Evolutionary conservation across 1,284 basidiomycete species (phyloP), one percentile per base, ranked within the genome.

Genomic region (Irpex sp.): DNA sequence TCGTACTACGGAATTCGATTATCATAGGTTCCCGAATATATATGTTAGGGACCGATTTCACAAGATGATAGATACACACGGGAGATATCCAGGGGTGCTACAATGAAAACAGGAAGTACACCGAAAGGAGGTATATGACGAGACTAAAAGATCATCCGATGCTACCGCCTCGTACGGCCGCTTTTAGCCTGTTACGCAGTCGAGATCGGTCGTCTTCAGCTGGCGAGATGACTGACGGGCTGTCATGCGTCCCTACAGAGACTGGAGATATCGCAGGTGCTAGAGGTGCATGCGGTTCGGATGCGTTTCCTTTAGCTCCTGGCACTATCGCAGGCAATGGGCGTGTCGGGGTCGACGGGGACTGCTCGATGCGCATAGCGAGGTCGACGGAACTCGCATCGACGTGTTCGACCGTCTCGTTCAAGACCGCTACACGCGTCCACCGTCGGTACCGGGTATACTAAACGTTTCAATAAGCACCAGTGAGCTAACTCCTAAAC

Each of bases 361-460:
- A 47, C 9, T 52, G 48, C 15, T 38, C 37, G 36, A 64, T 38
- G 62, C 66, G 56, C 57, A 36, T 37, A 31, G 54, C 61, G 34
- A 37, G 31, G 9, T 61, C 59, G 6, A 37, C 62, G 1, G 54
- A 11, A 13, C 31, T 51, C 59, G 55, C 59, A 65, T 76, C 78
- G 1, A 85, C 84, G 21, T 81, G 74, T 65, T 91, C 85, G 19
- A 93, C 80, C 0, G 82, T 84, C 77, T 96, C 94, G 13, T 81
- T 84, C 57, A 94, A 85, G 9, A 92, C 76, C 1, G 94, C 94
- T 44, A 94, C 82, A 59, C 94, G 86, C 2, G 89, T 91, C 94
- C 94, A 96, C 61, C 92, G 82, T 59, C 94, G 78, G 70, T 87
- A 88, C 9, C 94, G 86, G 0, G 94, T 96, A 73, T 92, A 96